These are phyloP conservation scores for Radiomyces spectabilis DNA, from an alignment of 192 early-diverging fungal genomes.

Conservation along the genomic window DNA sequence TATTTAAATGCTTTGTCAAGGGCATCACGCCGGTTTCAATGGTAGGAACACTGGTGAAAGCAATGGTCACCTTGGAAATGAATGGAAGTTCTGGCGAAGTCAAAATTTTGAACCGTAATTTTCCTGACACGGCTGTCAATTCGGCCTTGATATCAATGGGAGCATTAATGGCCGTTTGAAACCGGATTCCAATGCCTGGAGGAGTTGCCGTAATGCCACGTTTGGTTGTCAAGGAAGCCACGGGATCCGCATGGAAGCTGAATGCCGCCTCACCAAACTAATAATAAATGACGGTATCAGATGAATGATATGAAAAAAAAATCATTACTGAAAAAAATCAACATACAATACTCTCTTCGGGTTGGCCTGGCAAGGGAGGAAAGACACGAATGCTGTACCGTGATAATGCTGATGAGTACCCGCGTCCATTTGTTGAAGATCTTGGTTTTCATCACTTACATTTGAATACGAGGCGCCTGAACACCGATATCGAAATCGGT, in stretches of 20 bases:
- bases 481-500: slow-evolving; percentile 23
- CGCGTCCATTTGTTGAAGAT: background rate
- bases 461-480: slow-evolving; percentile 19
- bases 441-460: background rate
- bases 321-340: background rate
- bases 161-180: slow-evolving; percentile 13
- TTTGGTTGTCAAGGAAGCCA: slow-evolving; percentile 1
- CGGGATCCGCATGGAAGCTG: slow-evolving; percentile 14
- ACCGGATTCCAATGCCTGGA: slow-evolving; percentile 13
- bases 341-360: slow-evolving; percentile 18
- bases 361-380: slow-evolving; percentile 12
- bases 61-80: slow-evolving; percentile 12
- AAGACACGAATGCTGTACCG: slow-evolving; percentile 11
- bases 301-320: background rate
- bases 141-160: slow-evolving; percentile 14
- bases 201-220: background rate
- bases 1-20: slow-evolving; percentile 19
- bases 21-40: slow-evolving; percentile 26
- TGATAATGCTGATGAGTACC: background rate
- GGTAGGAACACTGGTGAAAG: slow-evolving; percentile 13
- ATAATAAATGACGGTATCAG: too few relatives aligned
- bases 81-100: slow-evolving; percentile 22
- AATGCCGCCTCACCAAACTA: slow-evolving; percentile 23
- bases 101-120: slow-evolving; percentile 20
- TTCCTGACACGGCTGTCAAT: slow-evolving; percentile 13